These are phyloP conservation scores for Mortierella antarctica DNA, from an alignment of 192 early-diverging fungal species.

Conservation along the genomic window DNA sequence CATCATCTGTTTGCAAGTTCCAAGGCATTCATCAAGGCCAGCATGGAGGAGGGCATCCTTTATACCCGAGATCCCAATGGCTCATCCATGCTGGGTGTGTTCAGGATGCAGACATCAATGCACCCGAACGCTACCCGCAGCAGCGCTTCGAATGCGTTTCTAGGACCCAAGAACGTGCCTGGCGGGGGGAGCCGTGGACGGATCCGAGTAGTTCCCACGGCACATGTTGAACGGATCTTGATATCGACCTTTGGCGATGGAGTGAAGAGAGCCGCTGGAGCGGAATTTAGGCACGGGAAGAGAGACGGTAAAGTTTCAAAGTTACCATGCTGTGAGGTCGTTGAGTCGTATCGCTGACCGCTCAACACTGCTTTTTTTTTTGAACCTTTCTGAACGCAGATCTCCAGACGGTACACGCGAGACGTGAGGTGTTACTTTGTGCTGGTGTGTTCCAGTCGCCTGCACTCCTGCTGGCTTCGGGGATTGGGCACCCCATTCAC, in stretches of 20 bases:
- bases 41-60: neutral
- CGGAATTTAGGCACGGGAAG: slow-evolving; percentile 16
- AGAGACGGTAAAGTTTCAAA: slow-evolving; percentile 2
- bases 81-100: slow-evolving; percentile 8
- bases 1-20: slow-evolving; percentile 1
- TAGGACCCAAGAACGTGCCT: slow-evolving; percentile 23
- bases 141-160: slow-evolving; percentile 14
- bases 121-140: slow-evolving; percentile 4
- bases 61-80: slow-evolving; percentile 4
- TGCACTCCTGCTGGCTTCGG: slow-evolving; percentile 44
- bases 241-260: neutral
- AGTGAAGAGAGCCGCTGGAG: slow-evolving; percentile 14
- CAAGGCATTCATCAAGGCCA: slow-evolving; percentile 22
- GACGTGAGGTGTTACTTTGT: slow-evolving; percentile 53
- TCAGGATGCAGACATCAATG: slow-evolving; percentile 10
- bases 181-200: slow-evolving; percentile 16
- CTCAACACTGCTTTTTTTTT: neutral
- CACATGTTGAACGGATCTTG: slow-evolving; percentile 9
- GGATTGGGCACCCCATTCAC: slow-evolving; percentile 36
- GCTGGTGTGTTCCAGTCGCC: slow-evolving; percentile 50
- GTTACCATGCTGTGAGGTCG: neutral
- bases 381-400: neutral
- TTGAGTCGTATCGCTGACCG: neutral
- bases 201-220: slow-evolving; percentile 11
- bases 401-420: slow-evolving; percentile 6